Percentiles rank a stretch among this genome's conserved stretches.
Evolutionary conservation across 495 filamentous ascomycete genomes (phyloP).

Genomic region (Parathielavia appendiculata): DNA sequence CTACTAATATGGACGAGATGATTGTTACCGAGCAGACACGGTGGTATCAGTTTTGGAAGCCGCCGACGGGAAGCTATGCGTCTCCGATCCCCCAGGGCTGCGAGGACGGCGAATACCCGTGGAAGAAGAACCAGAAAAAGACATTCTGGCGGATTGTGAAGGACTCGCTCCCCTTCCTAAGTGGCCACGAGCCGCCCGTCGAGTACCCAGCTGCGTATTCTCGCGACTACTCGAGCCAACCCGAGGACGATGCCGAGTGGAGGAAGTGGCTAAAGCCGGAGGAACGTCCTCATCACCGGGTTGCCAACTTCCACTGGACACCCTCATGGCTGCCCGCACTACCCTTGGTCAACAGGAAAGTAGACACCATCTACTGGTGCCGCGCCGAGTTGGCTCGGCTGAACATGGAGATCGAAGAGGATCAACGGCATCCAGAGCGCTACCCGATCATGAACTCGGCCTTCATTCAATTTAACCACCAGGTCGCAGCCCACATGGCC

Average conservation of each 20-base stretch:
- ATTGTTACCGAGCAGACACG: slow-evolving; percentile 36
- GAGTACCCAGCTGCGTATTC: slow-evolving; percentile 71
- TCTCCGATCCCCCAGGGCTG: slow-evolving; percentile 49
- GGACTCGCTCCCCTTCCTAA: slow-evolving; percentile 36
- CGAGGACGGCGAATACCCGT: slow-evolving; percentile 39
- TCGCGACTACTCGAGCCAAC: slow-evolving; percentile 55
- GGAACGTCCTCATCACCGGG: slow-evolving; percentile 78
- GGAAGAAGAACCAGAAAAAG: slow-evolving; percentile 40
- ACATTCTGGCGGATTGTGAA: slow-evolving; percentile 44
- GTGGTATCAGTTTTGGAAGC: slow-evolving; percentile 54
- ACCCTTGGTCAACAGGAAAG: slow-evolving; percentile 79
- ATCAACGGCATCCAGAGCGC: slow-evolving; percentile 78
- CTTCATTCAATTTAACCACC: slow-evolving; percentile 98
- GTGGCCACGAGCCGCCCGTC: slow-evolving; percentile 30
- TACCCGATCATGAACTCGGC: slow-evolving; percentile 96
- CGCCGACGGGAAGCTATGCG: slow-evolving; percentile 47
- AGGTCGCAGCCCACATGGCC: slow-evolving; percentile 96
- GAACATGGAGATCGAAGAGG: slow-evolving; percentile 88
- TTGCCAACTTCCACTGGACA: slow-evolving; percentile 72
- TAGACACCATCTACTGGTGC: slow-evolving; percentile 91
- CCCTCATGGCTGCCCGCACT: slow-evolving; percentile 69
- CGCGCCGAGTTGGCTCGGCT: slow-evolving; percentile 81
- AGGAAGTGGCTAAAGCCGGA: slow-evolving; percentile 72
- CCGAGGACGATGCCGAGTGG: slow-evolving; percentile 73
- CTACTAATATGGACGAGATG: slow-evolving; percentile 41